Percentiles rank a stretch among this genome's conserved stretches.
Conservation (phyloP, 495 filamentous ascomycete genomes). For the Penicillium taxi region DNA sequence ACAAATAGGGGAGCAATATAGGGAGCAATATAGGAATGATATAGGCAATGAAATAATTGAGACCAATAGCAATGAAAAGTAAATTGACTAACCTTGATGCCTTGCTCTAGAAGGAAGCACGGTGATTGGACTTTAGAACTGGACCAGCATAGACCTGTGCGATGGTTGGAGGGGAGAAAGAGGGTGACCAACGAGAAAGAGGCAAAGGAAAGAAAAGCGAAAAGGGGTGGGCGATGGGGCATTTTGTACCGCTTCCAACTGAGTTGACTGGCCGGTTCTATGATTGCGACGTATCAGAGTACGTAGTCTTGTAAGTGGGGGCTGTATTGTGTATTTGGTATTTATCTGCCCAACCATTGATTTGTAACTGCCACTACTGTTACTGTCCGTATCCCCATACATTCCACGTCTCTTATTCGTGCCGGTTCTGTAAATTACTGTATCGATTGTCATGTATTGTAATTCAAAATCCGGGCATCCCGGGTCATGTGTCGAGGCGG, state of each 20-base stretch:
- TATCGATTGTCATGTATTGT: background rate
- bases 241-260: conserved; percentile 32
- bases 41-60: no score
- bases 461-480: conserved; percentile 7
- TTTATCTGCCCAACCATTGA: no score
- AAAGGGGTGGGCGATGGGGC: conserved; percentile 39
- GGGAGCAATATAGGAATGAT: no score
- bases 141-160: conserved; percentile 13
- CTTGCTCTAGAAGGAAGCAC: conserved; percentile 1
- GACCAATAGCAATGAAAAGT: no score
- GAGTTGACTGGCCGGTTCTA: conserved; percentile 6
- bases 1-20: no score
- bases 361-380: no score
- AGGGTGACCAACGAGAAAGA: conserved; percentile 42
- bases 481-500: conserved; percentile 9
- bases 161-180: conserved; percentile 27
- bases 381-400: no score
- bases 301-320: background rate
- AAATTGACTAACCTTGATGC: no score
- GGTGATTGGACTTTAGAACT: conserved; percentile 11
- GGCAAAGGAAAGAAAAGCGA: conserved; percentile 33
- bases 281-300: conserved; percentile 9
- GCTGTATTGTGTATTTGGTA: background rate
- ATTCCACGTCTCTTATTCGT: no score
- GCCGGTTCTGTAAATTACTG: no score